These are phyloP conservation scores for Chenopodium suecicum DNA, from an alignment of 148 eudicot genomes.

Conservation along the genomic window DNA sequence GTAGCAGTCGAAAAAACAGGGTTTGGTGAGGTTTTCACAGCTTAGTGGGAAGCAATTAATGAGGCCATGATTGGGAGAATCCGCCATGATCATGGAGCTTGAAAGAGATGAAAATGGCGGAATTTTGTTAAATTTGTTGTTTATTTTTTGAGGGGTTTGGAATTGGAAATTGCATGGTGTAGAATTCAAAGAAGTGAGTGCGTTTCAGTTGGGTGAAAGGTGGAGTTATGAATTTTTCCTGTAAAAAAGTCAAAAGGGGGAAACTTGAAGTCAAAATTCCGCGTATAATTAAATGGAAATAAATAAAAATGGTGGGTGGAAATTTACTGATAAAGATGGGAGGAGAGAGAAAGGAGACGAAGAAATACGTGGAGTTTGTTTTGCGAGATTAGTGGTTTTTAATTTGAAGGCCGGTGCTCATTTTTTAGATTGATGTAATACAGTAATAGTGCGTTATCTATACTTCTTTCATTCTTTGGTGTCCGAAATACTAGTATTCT, in stretches of 20 bases:
- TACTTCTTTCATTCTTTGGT: no score
- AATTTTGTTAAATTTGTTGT: not conserved
- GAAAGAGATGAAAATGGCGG: not conserved
- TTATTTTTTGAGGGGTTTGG: not conserved
- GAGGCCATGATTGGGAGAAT: not conserved
- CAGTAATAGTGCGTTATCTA: no score
- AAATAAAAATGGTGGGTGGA: no score
- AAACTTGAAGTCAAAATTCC: not conserved
- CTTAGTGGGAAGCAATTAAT: not conserved
- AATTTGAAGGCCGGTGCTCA: no score
- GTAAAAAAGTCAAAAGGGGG: constrained; percentile 1
- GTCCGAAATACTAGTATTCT: no score
- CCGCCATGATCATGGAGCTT: constrained; percentile 1
- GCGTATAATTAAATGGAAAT: not conserved
- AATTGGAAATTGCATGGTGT: not conserved
- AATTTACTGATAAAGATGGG: not conserved
- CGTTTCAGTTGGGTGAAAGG: no score
- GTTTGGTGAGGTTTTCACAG: not conserved
- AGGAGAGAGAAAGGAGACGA: not conserved
- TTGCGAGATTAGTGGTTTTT: no score
- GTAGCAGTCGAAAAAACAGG: constrained; percentile 3
- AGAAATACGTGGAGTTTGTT: no score
- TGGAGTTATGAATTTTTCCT: no score
- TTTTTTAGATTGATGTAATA: no score
- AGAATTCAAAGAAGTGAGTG: no score